Conservation (phyloP, 345 rosid genomes). For the Ceriops decandra region DNA sequence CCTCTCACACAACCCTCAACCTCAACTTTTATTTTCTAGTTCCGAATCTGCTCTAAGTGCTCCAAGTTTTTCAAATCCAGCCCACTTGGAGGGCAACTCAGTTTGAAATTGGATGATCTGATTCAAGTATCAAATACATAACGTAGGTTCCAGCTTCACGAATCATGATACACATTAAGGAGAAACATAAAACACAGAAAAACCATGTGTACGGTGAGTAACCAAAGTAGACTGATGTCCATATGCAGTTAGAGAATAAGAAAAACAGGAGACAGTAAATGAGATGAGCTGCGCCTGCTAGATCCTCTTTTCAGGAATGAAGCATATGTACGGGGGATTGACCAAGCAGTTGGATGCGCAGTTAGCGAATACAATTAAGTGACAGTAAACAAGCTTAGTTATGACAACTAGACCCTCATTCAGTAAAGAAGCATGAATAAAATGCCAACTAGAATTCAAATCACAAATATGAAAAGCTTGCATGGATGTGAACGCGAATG, state of each 20-base stretch:
- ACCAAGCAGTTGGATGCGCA: no score
- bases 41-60: background rate
- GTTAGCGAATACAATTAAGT: no score
- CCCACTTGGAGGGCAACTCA: background rate
- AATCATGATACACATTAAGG: background rate
- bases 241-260: background rate
- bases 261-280: background rate
- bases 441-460: no score
- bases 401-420: no score
- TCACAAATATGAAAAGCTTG: conserved; percentile 26
- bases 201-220: background rate
- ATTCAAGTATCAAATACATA: background rate
- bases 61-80: background rate
- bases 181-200: background rate
- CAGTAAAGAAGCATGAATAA: no score
- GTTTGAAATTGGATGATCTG: background rate
- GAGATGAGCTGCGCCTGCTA: no score
- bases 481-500: conserved; percentile 50
- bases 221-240: background rate
- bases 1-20: no score
- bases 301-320: no score
- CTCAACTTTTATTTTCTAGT: no score
- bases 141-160: no score
- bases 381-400: no score
- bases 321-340: no score